Evolutionary conservation across 352 stramenopile species (phyloP).

Genomic region (Phytophthora lateralis): DNA sequence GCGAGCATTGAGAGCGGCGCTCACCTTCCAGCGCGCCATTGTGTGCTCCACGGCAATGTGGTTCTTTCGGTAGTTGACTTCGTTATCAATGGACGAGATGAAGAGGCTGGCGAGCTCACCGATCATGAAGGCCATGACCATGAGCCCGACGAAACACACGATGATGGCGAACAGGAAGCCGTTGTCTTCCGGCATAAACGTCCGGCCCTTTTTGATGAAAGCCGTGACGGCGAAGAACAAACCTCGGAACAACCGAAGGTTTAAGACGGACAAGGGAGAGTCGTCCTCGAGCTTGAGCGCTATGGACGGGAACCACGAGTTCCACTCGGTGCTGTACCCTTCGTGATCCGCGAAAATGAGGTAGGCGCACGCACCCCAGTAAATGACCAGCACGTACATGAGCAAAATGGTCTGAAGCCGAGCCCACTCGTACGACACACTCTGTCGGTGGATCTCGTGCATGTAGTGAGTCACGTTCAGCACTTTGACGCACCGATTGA

Average conservation of each 20-base stretch:
- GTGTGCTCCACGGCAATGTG: conserved; percentile 61
- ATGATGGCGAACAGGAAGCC: conserved; percentile 54
- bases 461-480: conserved; percentile 60
- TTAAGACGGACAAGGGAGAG: conserved; percentile 35
- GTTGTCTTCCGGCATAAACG: conserved; percentile 40
- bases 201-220: conserved; percentile 66
- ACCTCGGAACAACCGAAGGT: conserved; percentile 52
- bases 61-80: conserved; percentile 70
- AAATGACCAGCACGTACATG: conserved; percentile 57
- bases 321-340: conserved; percentile 58
- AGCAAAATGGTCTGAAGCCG: conserved; percentile 45
- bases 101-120: conserved; percentile 70
- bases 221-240: conserved; percentile 61
- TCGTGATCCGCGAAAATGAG: conserved; percentile 41
- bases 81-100: conserved; percentile 68
- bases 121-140: conserved; percentile 77
- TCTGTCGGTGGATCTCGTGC: conserved; percentile 51
- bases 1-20: conserved; percentile 38
- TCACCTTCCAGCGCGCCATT: conserved; percentile 55
- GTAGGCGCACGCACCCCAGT: conserved; percentile 56
- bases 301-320: conserved; percentile 51
- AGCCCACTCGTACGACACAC: conserved; percentile 48
- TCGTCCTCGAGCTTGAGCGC: conserved; percentile 33
- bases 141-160: conserved; percentile 53
- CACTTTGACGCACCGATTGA: conserved; percentile 59